Evolutionary conservation across 1,284 basidiomycete species (phyloP).

Genomic region (Cryptococcus amylolentus): DNA sequence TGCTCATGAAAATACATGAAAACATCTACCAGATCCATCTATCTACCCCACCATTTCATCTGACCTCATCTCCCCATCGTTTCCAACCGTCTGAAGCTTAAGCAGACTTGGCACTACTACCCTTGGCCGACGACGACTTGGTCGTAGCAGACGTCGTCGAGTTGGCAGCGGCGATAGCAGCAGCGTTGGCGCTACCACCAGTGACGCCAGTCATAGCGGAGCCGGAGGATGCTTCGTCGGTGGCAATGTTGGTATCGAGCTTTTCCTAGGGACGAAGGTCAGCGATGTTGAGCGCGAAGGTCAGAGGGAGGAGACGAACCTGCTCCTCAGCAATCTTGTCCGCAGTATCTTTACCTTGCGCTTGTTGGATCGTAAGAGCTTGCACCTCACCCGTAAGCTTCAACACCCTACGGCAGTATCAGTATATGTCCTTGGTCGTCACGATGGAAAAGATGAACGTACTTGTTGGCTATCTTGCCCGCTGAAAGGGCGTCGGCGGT

Average conservation of each 20-base stretch:
- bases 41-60: too few relatives aligned
- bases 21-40: too few relatives aligned
- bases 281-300: not conserved
- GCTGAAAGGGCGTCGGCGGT: slow-evolving; percentile 50
- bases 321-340: slow-evolving; percentile 10
- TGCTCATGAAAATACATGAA: too few relatives aligned
- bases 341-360: slow-evolving; percentile 10
- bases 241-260: slow-evolving; percentile 12
- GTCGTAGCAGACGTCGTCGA: not conserved
- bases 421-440: too few relatives aligned
- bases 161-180: not conserved
- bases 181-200: too few relatives aligned
- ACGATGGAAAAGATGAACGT: not conserved
- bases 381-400: slow-evolving; percentile 54
- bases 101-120: too few relatives aligned
- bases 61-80: too few relatives aligned
- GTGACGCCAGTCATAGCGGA: not conserved
- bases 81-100: too few relatives aligned
- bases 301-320: not conserved
- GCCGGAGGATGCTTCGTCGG: not conserved
- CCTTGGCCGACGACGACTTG: too few relatives aligned
- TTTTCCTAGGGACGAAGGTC: slow-evolving; percentile 3
- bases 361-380: slow-evolving; percentile 50
- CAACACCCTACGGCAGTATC: slow-evolving; percentile 40
- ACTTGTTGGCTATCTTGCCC: slow-evolving; percentile 57